phyloP scores from a whole-genome alignment of 179 eudicot species.

The Spergularia azorica region DNA sequence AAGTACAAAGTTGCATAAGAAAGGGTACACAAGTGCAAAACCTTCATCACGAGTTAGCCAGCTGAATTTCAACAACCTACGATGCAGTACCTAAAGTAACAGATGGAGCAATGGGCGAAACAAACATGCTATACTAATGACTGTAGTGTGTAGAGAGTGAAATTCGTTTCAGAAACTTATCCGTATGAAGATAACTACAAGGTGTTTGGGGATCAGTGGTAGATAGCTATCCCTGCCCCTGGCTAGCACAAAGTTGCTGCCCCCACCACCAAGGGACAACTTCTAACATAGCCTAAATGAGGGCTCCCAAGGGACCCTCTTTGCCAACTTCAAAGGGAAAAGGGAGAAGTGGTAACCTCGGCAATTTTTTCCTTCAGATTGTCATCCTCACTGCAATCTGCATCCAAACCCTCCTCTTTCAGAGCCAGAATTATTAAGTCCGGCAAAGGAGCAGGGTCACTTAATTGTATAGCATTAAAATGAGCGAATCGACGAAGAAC shows the following conservation, averaged over 20 bases:
- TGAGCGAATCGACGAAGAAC: constrained; percentile 91
- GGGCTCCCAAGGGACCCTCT: background rate
- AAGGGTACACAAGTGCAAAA: background rate
- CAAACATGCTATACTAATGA: background rate
- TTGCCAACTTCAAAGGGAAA: background rate
- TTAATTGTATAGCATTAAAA: constrained; percentile 91
- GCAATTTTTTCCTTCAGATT: constrained; percentile 74
- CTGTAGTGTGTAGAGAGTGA: background rate
- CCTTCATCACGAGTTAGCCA: constrained; percentile 10
- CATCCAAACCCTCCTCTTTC: constrained; percentile 73
- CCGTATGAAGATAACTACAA: constrained; percentile 2
- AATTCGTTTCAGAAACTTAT: background rate
- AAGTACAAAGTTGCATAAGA: constrained; percentile 6
- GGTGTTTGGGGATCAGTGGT: background rate
- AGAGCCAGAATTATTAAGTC: constrained; percentile 71
- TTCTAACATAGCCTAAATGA: constrained; percentile 3
- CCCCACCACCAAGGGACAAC: constrained; percentile 6
- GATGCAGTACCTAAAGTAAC: background rate
- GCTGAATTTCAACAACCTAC: constrained; percentile 7
- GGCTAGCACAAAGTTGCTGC: background rate
- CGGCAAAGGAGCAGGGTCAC: constrained; percentile 77
- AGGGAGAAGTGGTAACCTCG: constrained; percentile 44
- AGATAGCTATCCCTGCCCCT: background rate
- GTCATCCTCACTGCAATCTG: constrained; percentile 58
- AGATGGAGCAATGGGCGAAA: background rate